A percentile compares a stretch with the other conserved stretches of the same genome.
These are phyloP conservation scores for Salix viminalis DNA, from an alignment of 345 rosid species.

Conservation along the genomic window DNA sequence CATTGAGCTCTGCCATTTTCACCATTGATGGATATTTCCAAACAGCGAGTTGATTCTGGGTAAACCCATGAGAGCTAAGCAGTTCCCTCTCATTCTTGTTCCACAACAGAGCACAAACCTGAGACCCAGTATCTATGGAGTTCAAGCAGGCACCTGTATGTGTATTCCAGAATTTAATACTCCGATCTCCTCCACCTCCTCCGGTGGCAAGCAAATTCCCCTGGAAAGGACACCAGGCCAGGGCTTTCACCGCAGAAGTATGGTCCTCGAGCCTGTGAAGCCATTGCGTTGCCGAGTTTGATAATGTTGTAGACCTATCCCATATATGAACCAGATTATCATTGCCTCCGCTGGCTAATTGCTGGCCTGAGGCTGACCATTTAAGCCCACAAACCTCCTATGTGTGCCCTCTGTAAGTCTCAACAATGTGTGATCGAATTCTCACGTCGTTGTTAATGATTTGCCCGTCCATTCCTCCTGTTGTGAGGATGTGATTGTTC, in stretches of 20 bases:
- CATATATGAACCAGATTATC: conserved; percentile 44
- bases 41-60: conserved; percentile 40
- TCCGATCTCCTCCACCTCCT: conserved; percentile 15
- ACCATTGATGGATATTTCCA: conserved; percentile 53
- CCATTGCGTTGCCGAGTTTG: conserved; percentile 40
- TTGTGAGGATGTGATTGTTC: conserved; percentile 19
- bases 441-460: conserved; percentile 9
- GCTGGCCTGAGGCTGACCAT: conserved; percentile 1
- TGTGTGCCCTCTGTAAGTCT: background rate
- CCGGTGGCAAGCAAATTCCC: conserved; percentile 39
- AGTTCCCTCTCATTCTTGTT: conserved; percentile 47
- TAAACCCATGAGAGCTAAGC: conserved; percentile 46
- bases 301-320: conserved; percentile 45
- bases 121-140: conserved; percentile 35
- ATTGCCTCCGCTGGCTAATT: conserved; percentile 28
- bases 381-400: conserved; percentile 6
- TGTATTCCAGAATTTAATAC: conserved; percentile 20
- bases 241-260: conserved; percentile 50
- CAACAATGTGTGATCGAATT: conserved; percentile 1
- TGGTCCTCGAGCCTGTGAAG: conserved; percentile 49
- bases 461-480: conserved; percentile 10
- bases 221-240: conserved; percentile 61
- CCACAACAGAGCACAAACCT: conserved; percentile 46
- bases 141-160: conserved; percentile 24
- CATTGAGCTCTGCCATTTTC: conserved; percentile 39